Evolutionary conservation across 2,329 filamentous ascomycete species (phyloP).

Genomic region (Akanthomyces lecanii): DNA sequence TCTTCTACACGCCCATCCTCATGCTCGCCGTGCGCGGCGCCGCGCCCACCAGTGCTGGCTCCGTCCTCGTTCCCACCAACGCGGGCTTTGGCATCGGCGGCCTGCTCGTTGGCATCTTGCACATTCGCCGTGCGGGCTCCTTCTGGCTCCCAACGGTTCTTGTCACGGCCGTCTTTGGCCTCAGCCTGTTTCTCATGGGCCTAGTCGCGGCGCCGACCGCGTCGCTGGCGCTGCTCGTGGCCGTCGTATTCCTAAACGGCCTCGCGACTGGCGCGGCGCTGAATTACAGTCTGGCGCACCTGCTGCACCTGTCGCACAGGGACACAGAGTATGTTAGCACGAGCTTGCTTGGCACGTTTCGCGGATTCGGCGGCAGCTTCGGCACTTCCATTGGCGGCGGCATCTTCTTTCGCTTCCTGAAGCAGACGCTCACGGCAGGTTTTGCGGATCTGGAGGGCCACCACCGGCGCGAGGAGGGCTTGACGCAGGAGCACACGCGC

Average conservation of each 20-base stretch:
- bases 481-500: constrained; percentile 31
- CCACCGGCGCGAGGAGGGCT: constrained; percentile 20
- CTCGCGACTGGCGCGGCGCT: constrained; percentile 66
- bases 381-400: constrained; percentile 77
- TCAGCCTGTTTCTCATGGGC: constrained; percentile 55
- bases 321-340: constrained; percentile 71
- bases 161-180: constrained; percentile 57
- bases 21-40: constrained; percentile 71
- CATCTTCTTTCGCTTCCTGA: constrained; percentile 62
- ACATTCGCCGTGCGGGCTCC: constrained; percentile 67
- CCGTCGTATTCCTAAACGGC: constrained; percentile 65
- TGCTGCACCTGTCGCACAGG: constrained; percentile 65
- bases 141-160: constrained; percentile 65
- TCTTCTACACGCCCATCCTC: constrained; percentile 79
- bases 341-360: constrained; percentile 72
- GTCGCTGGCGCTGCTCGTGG: constrained; percentile 50
- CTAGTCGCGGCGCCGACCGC: constrained; percentile 48
- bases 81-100: constrained; percentile 72
- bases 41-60: constrained; percentile 64
- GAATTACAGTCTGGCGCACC: constrained; percentile 78
- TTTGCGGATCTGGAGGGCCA: constrained; percentile 49
- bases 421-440: constrained; percentile 48
- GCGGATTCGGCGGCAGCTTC: constrained; percentile 77
- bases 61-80: constrained; percentile 78
- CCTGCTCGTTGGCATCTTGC: constrained; percentile 67